Percentiles rank a stretch among this genome's conserved stretches.
phyloP scores from a whole-genome alignment of 1,284 basidiomycete species.

The Puccinia polysora region DNA sequence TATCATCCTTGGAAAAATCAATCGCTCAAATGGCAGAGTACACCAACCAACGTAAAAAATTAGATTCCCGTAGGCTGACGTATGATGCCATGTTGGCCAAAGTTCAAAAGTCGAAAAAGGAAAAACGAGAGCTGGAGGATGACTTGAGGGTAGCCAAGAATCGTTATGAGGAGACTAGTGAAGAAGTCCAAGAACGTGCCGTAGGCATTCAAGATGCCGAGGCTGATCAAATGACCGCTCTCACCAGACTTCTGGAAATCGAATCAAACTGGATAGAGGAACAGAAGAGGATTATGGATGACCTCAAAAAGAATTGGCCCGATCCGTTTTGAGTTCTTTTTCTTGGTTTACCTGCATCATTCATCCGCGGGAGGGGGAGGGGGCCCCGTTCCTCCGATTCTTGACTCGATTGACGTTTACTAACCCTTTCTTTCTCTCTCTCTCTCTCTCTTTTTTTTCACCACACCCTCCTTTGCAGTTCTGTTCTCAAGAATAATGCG shows the following conservation, averaged over 20 bases:
- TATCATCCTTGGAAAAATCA: slow-evolving; percentile 40
- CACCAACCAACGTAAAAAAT: slow-evolving; percentile 45
- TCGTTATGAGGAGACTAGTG: slow-evolving; percentile 48
- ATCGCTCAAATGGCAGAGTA: slow-evolving; percentile 43
- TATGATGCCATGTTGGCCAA: slow-evolving; percentile 48
- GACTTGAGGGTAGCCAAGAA: slow-evolving; percentile 49
- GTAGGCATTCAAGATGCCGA: slow-evolving; percentile 48
- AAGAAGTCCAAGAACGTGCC: slow-evolving; percentile 48
- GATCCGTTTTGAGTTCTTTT: slow-evolving; percentile 30
- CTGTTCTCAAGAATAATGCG: slow-evolving; percentile 1
- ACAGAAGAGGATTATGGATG: slow-evolving; percentile 47
- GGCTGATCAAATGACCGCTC: slow-evolving; percentile 47
- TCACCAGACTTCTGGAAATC: slow-evolving; percentile 48
- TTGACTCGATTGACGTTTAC: no score
- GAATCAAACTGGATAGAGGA: slow-evolving; percentile 48
- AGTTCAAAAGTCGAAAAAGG: slow-evolving; percentile 50
- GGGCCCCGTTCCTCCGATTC: no score
- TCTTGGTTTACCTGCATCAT: neutral
- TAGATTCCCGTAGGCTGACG: slow-evolving; percentile 46
- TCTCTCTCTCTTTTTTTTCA: neutral
- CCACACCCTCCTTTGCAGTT: neutral
- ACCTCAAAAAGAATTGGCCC: slow-evolving; percentile 45
- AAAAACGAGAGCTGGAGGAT: slow-evolving; percentile 50
- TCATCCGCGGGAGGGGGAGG: no score
- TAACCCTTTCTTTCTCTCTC: neutral